Evolutionary conservation across 2,329 filamentous ascomycete genomes (phyloP), one percentile per base, ranked within the genome.

Genomic region (Botrytis pseudocinerea): DNA sequence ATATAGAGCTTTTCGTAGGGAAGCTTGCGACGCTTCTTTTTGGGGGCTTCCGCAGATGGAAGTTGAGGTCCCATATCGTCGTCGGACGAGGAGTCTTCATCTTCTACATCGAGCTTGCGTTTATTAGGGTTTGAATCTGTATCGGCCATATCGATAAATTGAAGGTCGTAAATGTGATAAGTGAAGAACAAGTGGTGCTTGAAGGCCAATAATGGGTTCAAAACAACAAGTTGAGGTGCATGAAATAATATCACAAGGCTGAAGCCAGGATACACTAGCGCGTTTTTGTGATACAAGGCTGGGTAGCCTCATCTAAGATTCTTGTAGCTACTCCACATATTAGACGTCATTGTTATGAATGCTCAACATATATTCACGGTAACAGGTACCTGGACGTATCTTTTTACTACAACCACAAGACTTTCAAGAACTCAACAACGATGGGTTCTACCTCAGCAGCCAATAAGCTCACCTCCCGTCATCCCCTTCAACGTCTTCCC

Each of bases 1-100:
- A 98, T 86, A 83, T 98, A 98, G 79, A 98, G 90, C 82, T 96
- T 97, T 84, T 98, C 95, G 84, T 98, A 95, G 2, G 93, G 94
- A 3, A 99, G 90, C 78, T 93, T 93, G 78, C 95, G 89, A 76
- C 93, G 91, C 85, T 97, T 98, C 87, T 97, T 97, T 85, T 95
- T 95, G 71, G 90, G 92, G 2, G 91, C 90, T 32, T 88, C 91
- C 68, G 91, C 88, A 2, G 94, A 92, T 61, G 96, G 95, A 44
- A 98, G 88, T 78, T 95, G 92, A 42, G 96, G 96, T 61, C 96
- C 96, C 85, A 98, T 96, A 81, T 97, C 95, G 83, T 98, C 94
- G 79, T 94, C 92, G 5, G 93, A 95, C 51, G 93, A 97, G 65
- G 78, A 78, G 72, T 82, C 81, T 35, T 73, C 71, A 44, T 73